Conservation (phyloP, 345 rosid species). For the Punica granatum region DNA sequence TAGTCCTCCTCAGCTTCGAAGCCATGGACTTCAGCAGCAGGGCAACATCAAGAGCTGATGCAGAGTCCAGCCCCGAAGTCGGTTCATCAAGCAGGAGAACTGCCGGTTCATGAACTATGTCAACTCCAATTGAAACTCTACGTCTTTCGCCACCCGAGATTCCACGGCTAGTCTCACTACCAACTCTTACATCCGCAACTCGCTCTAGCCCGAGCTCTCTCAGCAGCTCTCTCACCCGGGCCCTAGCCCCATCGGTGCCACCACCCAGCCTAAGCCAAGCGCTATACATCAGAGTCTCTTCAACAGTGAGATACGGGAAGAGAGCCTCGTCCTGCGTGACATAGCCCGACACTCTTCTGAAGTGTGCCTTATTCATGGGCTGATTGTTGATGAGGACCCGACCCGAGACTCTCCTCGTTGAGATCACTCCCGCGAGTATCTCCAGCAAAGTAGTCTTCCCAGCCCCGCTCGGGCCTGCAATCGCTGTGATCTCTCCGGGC, state of each 20-base stretch:
- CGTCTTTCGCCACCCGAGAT: conserved; percentile 88
- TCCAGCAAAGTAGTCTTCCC: conserved; percentile 85
- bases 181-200: conserved; percentile 49
- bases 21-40: conserved; percentile 62
- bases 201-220: conserved; percentile 64
- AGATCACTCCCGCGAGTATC: conserved; percentile 67
- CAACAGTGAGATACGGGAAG: conserved; percentile 73
- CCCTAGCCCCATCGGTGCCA: conserved; percentile 28
- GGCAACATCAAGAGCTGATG: conserved; percentile 68
- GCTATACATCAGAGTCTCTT: conserved; percentile 74
- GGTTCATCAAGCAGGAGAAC: conserved; percentile 84
- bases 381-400: conserved; percentile 52
- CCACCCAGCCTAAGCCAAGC: conserved; percentile 62
- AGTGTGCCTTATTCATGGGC: conserved; percentile 42
- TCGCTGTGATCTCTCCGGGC: conserved; percentile 56
- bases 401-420: conserved; percentile 33
- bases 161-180: conserved; percentile 41
- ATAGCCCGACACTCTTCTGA: conserved; percentile 63
- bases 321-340: conserved; percentile 85
- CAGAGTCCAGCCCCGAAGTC: conserved; percentile 87
- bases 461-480: conserved; percentile 90
- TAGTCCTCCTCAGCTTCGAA: conserved; percentile 57
- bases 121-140: conserved; percentile 82
- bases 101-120: conserved; percentile 76
- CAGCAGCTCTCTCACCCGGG: conserved; percentile 46